Percentiles rank a stretch among this genome's conserved stretches.
Evolutionary conservation across 2,329 filamentous ascomycete genomes (phyloP).

Genomic region (Fusarium sp.): DNA sequence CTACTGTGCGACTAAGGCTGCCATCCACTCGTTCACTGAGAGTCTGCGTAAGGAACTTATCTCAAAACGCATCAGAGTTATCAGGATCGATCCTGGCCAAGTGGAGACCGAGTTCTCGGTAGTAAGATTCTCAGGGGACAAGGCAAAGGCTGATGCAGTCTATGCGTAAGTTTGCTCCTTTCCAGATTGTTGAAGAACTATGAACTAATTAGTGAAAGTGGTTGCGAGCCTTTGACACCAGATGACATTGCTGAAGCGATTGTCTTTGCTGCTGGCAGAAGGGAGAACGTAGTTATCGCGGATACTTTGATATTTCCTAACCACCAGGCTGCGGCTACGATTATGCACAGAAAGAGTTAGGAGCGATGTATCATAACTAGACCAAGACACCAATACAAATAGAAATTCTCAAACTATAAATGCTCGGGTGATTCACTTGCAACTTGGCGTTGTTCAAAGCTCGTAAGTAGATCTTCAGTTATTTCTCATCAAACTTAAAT

Average conservation of each 20-base stretch:
- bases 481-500: too few species aligned
- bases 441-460: background rate
- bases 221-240: conserved; percentile 83
- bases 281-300: conserved; percentile 90
- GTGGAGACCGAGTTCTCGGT: conserved; percentile 96
- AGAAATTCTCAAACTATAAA: background rate
- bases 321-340: conserved; percentile 67
- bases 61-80: conserved; percentile 80
- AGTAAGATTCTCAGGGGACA: conserved; percentile 87
- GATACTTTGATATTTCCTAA: conserved; percentile 88
- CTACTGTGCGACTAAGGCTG: conserved; percentile 92
- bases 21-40: conserved; percentile 85
- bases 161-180: conserved; percentile 70
- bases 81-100: conserved; percentile 89
- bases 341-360: conserved; percentile 44
- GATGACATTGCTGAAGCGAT: conserved; percentile 92
- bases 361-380: background rate
- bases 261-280: conserved; percentile 83
- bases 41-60: conserved; percentile 84
- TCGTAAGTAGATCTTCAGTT: accelerated
- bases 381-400: background rate
- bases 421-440: accelerated
- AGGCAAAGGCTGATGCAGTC: conserved; percentile 86
- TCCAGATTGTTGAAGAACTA: too few species aligned
- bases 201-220: conserved; percentile 54